These are phyloP conservation scores for Alternaria atra DNA, from an alignment of 2,329 filamentous ascomycete species.

Conservation along the genomic window DNA sequence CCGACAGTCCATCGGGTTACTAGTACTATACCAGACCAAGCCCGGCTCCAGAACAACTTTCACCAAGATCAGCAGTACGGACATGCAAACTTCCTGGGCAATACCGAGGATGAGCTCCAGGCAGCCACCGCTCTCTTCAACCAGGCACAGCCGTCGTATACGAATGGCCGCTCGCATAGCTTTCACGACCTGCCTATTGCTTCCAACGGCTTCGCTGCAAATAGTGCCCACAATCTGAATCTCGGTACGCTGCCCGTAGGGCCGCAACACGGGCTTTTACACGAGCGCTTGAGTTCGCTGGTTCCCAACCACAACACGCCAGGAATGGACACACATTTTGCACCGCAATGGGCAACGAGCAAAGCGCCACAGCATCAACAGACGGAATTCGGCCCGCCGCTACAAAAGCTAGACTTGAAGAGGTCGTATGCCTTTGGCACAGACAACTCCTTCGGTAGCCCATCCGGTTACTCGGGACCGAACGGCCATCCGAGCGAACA, in stretches of 20 bases:
- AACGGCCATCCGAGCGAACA: constrained; percentile 35
- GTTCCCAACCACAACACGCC: constrained; percentile 41
- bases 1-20: constrained; percentile 46
- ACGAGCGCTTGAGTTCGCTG: constrained; percentile 43
- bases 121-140: constrained; percentile 45
- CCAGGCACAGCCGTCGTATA: constrained; percentile 39
- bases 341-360: constrained; percentile 37
- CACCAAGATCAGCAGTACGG: constrained; percentile 33
- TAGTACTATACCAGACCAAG: constrained; percentile 46
- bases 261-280: constrained; percentile 37
- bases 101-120: constrained; percentile 44
- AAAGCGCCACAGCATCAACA: constrained; percentile 30
- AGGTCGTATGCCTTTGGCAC: constrained; percentile 48
- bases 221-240: constrained; percentile 11
- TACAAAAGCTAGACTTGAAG: constrained; percentile 33
- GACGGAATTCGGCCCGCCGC: constrained; percentile 27
- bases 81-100: constrained; percentile 27
- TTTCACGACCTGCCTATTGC: constrained; percentile 27
- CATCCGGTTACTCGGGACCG: constrained; percentile 36
- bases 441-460: constrained; percentile 47
- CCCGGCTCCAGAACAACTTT: constrained; percentile 41
- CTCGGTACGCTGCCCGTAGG: constrained; percentile 24
- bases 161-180: constrained; percentile 30
- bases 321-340: constrained; percentile 41
- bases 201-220: constrained; percentile 5